Conservation (phyloP, 805 yeast genomes). For the Lachancea kluyveri region DNA sequence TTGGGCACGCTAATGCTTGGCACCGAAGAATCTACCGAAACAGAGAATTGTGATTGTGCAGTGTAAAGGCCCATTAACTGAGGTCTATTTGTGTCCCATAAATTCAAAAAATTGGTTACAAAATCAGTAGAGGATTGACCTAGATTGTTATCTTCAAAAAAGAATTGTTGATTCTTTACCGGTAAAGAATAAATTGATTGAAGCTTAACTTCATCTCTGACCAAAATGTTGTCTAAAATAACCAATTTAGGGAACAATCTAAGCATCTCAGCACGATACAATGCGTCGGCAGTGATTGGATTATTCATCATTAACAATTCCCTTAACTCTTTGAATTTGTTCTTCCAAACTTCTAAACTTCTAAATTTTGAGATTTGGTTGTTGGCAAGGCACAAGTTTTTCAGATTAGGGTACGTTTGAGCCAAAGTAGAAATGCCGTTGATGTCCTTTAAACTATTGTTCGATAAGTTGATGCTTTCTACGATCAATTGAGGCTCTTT, state of each 20-base stretch:
- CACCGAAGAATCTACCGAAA: slow-evolving; percentile 66
- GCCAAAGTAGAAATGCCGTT: slow-evolving; percentile 57
- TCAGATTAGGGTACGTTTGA: slow-evolving; percentile 64
- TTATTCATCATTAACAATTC: slow-evolving; percentile 77
- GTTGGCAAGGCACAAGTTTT: slow-evolving; percentile 74
- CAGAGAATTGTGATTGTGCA: slow-evolving; percentile 76
- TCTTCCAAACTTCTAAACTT: slow-evolving; percentile 66
- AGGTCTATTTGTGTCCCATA: slow-evolving; percentile 76
- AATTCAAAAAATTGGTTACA: slow-evolving; percentile 61
- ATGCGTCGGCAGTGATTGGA: slow-evolving; percentile 50
- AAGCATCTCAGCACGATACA: slow-evolving; percentile 56
- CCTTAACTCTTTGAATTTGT: slow-evolving; percentile 64
- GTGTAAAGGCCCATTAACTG: slow-evolving; percentile 73
- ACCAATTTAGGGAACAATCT: slow-evolving; percentile 73
- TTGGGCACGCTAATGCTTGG: slow-evolving; percentile 40
- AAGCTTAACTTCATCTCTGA: slow-evolving; percentile 68
- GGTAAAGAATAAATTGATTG: slow-evolving; percentile 49
- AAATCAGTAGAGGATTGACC: slow-evolving; percentile 72
- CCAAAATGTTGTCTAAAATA: slow-evolving; percentile 67
- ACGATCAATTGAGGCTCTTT: slow-evolving; percentile 43
- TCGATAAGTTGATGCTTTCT: slow-evolving; percentile 64
- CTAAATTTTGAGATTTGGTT: slow-evolving; percentile 58
- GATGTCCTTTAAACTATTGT: slow-evolving; percentile 60
- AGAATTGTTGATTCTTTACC: slow-evolving; percentile 51
- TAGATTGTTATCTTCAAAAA: slow-evolving; percentile 73